These are phyloP conservation scores for Endotrypanum monterogeii DNA, from an alignment of 208 protist species.

Conservation along the genomic window DNA sequence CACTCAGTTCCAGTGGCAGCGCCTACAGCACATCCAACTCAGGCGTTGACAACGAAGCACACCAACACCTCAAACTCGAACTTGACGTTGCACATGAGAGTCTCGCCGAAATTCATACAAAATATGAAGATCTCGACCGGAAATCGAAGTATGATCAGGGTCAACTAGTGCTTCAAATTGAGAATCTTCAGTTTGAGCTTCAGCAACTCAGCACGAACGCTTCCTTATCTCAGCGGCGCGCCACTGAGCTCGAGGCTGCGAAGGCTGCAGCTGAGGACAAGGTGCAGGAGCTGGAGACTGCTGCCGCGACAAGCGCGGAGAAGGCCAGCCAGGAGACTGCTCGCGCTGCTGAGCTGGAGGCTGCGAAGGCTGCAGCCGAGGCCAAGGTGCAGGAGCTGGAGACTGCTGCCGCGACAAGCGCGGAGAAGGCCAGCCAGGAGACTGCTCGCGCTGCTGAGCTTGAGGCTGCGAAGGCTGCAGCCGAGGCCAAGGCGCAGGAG, in stretches of 20 bases:
- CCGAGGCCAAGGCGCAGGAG: background rate
- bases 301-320: background rate
- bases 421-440: background rate
- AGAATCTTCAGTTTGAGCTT: slow-evolving; percentile 20
- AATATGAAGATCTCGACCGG: slow-evolving; percentile 38
- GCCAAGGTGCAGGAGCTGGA: slow-evolving; percentile 1
- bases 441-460: background rate
- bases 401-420: background rate
- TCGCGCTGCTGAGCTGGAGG: slow-evolving; percentile 6
- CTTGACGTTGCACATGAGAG: slow-evolving; percentile 31
- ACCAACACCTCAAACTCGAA: slow-evolving; percentile 31
- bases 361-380: background rate
- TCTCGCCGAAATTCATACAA: slow-evolving; percentile 24
- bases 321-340: slow-evolving; percentile 2
- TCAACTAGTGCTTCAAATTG: slow-evolving; percentile 22
- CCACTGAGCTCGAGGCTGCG: slow-evolving; percentile 17
- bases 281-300: slow-evolving; percentile 8
- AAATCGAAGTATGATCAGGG: slow-evolving; percentile 29
- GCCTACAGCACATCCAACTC: slow-evolving; percentile 27
- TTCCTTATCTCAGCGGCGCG: too few relatives aligned
- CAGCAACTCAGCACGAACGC: background rate
- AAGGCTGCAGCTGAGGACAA: background rate
- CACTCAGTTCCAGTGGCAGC: slow-evolving; percentile 29
- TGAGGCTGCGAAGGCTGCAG: background rate
- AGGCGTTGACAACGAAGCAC: slow-evolving; percentile 35